A percentile compares a stretch with the other conserved stretches of the same genome.
Conservation (phyloP, 805 yeast species). For the Kluyveromyces dobzhanskii region DNA sequence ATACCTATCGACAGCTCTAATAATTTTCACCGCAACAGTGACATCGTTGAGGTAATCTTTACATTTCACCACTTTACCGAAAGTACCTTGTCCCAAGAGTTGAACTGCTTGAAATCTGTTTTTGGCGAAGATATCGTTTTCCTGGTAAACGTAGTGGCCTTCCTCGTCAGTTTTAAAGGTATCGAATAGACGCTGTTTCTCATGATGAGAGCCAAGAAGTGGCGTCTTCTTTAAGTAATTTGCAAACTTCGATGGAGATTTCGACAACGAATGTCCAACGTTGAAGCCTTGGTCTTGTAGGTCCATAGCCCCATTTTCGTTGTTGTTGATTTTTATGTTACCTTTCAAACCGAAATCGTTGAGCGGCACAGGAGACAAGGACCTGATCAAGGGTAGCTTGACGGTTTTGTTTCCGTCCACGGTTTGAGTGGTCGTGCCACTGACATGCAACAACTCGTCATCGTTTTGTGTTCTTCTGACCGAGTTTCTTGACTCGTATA, state of each 20-base stretch:
- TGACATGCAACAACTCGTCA: constrained; percentile 25
- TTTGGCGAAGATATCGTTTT: constrained; percentile 48
- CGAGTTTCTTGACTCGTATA: constrained; percentile 25
- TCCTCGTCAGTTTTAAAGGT: constrained; percentile 42
- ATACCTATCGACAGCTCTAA: constrained; percentile 85
- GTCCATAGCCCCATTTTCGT: not conserved
- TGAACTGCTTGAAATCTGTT: constrained; percentile 56
- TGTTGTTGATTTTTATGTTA: not conserved
- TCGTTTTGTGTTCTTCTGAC: constrained; percentile 21
- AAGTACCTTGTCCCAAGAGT: constrained; percentile 89
- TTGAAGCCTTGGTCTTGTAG: not conserved
- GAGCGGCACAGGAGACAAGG: constrained; percentile 13
- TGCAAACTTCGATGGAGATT: constrained; percentile 1
- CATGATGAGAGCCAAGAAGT: not conserved
- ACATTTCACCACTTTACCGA: constrained; percentile 97
- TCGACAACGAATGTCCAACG: not conserved
- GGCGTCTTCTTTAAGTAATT: constrained; percentile 1
- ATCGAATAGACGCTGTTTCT: not conserved
- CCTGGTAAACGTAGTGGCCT: constrained; percentile 62
- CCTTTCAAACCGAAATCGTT: not conserved
- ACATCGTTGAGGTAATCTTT: constrained; percentile 45
- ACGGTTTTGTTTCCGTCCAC: constrained; percentile 24
- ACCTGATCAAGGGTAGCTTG: constrained; percentile 15
- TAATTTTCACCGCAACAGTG: constrained; percentile 81
- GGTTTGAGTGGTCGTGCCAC: constrained; percentile 28